Conservation (phyloP, 2,329 filamentous ascomycete species). For the Microsporum audouinii region DNA sequence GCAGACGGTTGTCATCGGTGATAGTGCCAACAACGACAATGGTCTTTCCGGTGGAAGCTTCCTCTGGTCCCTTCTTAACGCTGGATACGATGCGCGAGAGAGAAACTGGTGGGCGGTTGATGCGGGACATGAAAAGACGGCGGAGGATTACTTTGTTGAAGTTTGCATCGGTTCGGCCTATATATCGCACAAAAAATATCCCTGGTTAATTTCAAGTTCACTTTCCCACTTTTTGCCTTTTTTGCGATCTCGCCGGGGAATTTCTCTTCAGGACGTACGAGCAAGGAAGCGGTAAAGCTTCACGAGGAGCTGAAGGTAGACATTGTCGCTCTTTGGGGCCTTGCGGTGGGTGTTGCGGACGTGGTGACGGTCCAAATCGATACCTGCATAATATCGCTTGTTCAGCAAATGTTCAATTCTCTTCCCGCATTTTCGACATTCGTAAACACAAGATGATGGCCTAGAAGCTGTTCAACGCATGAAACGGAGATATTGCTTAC, state of each 20-base stretch:
- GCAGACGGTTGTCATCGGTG: conserved; percentile 93
- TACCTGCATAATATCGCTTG: conserved; percentile 30
- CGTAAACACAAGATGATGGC: neutral
- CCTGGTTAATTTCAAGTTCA: conserved; percentile 8
- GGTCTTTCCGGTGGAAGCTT: conserved; percentile 58
- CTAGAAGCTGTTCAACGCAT: neutral
- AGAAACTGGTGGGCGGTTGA: conserved; percentile 92
- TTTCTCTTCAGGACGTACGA: conserved; percentile 50
- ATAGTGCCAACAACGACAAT: conserved; percentile 89
- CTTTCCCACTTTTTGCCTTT: conserved; percentile 6
- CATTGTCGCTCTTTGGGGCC: conserved; percentile 96
- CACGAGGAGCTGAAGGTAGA: conserved; percentile 92
- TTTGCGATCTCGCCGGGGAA: neutral
- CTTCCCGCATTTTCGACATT: neutral
- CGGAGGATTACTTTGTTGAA: conserved; percentile 99
- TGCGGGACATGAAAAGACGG: conserved; percentile 96
- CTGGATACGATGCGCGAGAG: conserved; percentile 77
- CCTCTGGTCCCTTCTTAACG: conserved; percentile 34
- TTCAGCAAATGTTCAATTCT: neutral
- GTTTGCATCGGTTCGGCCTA: conserved; percentile 86
- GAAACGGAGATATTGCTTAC: conserved; percentile 22
- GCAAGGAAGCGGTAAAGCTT: conserved; percentile 97
- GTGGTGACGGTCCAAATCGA: conserved; percentile 52
- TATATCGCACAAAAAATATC: neutral
- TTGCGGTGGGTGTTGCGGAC: conserved; percentile 65